Evolutionary conservation across 139 green algal genomes (phyloP), one percentile per base, ranked within the genome.

Genomic region (Haematococcus sp.): DNA sequence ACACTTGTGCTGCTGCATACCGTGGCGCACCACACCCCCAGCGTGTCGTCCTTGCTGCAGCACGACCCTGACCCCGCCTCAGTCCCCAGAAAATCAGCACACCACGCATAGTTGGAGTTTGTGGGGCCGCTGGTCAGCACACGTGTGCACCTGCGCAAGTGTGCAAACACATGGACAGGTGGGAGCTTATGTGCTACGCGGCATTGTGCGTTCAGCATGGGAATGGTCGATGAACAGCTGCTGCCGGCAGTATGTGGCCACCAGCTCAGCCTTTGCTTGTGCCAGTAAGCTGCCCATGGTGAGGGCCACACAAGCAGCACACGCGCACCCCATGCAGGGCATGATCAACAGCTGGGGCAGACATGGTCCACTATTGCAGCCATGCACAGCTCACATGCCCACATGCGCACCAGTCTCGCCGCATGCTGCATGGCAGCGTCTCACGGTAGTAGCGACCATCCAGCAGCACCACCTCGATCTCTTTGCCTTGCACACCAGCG

Each of bases 381-480:
- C n/a, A n/a, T n/a, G n/a, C n/a, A n/a, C n/a, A n/a, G n/a, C n/a
- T n/a, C n/a, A n/a, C n/a, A n/a, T n/a, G n/a, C n/a, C n/a, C n/a
- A n/a, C n/a, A n/a, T n/a, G n/a, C 74, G 28, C 76, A 93, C 84
- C 81, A 87, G 32, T 52, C 58, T 0, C 60, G 2, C 22, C 78
- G 23, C n/a, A 75, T 54, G 20, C 56, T 35, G 74, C 89, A 94
- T 16, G 89, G 87, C 72, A 94, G 76, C 4, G 87, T 60, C 32
- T 88, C 87, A 1, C 89, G 64, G 60, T 91, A 76, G 67, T 87
- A 94, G 11, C 89, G 82, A 64, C 87, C 84, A 71, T 94, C 89
- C 65, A 90, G 70, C 71, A 92, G 76, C 9, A 90, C 35, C 49
- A 94, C 22, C 25, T 91, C 67, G 0, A 94, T 83, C 55, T 84